These are phyloP conservation scores for Glycine latifolia DNA, from an alignment of 306 rosid genomes.

Conservation along the genomic window DNA sequence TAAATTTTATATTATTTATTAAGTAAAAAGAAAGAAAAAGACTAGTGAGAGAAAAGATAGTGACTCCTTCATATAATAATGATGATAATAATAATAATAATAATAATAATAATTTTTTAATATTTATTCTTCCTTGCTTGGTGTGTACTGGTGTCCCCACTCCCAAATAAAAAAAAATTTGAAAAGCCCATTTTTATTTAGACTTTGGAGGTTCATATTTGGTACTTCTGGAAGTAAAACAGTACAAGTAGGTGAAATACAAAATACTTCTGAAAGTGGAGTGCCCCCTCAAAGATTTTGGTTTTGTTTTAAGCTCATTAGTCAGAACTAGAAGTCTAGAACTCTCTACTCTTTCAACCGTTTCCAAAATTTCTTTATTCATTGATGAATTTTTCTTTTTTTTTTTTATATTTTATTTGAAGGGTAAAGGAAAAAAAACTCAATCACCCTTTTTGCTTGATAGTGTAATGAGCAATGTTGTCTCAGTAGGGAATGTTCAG, in stretches of 20 bases:
- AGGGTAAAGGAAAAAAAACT: background rate
- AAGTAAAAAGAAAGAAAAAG: background rate
- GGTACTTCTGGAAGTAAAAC: slow-evolving; percentile 10
- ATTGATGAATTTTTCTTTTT: background rate
- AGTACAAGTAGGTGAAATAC: background rate
- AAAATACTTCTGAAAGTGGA: background rate
- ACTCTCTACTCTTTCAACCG: background rate
- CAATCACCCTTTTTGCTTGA: background rate
- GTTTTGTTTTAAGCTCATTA: background rate
- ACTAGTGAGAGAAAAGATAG: background rate
- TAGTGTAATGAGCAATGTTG: slow-evolving; percentile 4
- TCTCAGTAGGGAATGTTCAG: background rate
- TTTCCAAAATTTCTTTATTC: background rate
- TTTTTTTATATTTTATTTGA: background rate
- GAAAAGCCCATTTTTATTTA: slow-evolving; percentile 9
- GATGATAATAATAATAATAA: no score
- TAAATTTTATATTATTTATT: background rate
- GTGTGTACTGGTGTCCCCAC: slow-evolving; percentile 31
- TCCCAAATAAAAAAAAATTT: slow-evolving; percentile 4
- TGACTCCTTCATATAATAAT: background rate
- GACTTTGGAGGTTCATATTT: slow-evolving; percentile 9
- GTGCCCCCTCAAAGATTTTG: background rate
- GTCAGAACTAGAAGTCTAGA: slow-evolving; percentile 18
- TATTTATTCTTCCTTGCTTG: slow-evolving; percentile 16
- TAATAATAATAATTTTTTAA: no score